Conservation (phyloP, 2,329 filamentous ascomycete species). For the Trichophaea hybrida region DNA sequence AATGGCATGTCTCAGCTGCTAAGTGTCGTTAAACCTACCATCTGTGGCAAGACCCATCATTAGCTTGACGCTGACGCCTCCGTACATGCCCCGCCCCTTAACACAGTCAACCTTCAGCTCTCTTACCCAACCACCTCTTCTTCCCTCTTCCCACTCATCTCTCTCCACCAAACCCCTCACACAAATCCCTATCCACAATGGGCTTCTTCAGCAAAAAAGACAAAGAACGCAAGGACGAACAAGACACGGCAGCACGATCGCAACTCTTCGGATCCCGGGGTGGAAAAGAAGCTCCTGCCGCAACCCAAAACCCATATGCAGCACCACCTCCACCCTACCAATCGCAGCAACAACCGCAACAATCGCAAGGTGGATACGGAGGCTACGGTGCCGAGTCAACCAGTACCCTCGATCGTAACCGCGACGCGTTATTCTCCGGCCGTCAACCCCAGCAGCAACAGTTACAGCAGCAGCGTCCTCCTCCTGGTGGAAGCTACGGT, state of each 20-base stretch:
- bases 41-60: too few species aligned
- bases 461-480: background rate
- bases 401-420: background rate
- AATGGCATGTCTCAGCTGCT: too few species aligned
- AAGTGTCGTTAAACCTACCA: too few species aligned
- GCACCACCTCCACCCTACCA: background rate
- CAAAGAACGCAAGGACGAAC: background rate
- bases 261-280: background rate
- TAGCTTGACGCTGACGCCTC: too few species aligned
- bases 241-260: background rate
- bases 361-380: background rate
- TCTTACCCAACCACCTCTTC: background rate
- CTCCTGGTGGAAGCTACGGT: background rate
- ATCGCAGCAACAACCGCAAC: background rate
- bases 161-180: background rate
- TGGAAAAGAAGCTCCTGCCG: background rate
- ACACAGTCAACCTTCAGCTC: background rate
- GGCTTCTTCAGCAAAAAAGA: constrained; percentile 2
- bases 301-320: background rate
- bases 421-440: background rate
- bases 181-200: background rate
- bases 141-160: background rate
- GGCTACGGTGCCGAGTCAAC: too few species aligned
- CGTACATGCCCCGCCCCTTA: too few species aligned
- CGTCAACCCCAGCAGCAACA: background rate